Evolutionary conservation across 805 yeast species (phyloP), one percentile per base, ranked within the genome.

Genomic region (Torulaspora microellipsoides): DNA sequence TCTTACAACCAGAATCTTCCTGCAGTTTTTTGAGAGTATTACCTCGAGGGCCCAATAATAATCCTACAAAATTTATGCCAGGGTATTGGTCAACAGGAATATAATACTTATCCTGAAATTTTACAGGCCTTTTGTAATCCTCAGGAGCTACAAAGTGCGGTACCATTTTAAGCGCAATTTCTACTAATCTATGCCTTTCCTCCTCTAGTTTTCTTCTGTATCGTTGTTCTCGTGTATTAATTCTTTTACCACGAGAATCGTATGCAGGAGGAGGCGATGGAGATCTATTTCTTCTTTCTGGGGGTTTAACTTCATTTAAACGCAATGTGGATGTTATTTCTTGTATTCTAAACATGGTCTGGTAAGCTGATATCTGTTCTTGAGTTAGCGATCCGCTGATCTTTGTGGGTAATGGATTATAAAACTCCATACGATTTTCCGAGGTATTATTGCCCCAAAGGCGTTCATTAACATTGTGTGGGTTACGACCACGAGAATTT

Each of bases 191-290:
- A 59, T 87, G 85, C 47, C 97, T 73, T 64, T 93, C 98, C 43
- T 79, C 78, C 54, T 88, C 95, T 34, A 84, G 66, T 35, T 71
- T 70, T 41, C 77, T 75, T 40, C 72, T 69, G 47, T 78, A 77
- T 40, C 95, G 69, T 35, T 68, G 75, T 40, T 85, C 95, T 43
- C 95, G 69, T 0, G 98, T 89, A 60, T 93, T 93, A 8, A 78
- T 80, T 57, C 98, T 80, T 59, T 80, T 82, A 35, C 99, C 99
- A 15, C 69, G 65, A 27, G 72, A 64, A 65, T 93, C 98, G 64
- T 93, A 93, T 45, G 77, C 78, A 1, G 99, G 99, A 1, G 96
- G 89, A 0, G 98, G 98, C 1, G 96, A 86, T 0, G 90, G 88
- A 1, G 95, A 86, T 30, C 75, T 72, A 47, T 78, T 66, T 47